These are phyloP conservation scores for Kodamaea sp. DNA, from an alignment of 1,139 yeast species.

Conservation along the genomic window DNA sequence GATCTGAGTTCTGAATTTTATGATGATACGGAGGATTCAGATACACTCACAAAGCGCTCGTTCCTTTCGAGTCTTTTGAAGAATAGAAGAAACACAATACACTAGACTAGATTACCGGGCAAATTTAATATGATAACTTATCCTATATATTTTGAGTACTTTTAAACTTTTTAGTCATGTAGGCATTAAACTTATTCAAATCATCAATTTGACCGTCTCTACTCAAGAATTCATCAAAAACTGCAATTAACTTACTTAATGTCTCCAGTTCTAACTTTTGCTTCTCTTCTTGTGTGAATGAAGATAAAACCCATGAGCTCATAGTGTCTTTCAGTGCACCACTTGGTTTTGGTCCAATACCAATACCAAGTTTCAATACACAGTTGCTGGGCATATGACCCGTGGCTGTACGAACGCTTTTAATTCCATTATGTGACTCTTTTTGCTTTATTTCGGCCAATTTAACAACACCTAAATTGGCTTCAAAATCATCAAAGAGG, in stretches of 20 bases:
- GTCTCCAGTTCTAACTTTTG: constrained; percentile 4
- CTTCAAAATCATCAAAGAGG: constrained; percentile 42
- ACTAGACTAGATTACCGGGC: too few relatives aligned
- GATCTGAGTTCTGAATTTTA: constrained; percentile 1
- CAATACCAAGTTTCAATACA: constrained; percentile 36
- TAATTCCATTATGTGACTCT: constrained; percentile 43
- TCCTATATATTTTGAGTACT: too few relatives aligned
- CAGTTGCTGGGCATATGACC: constrained; percentile 7
- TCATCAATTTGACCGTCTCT: constrained; percentile 11
- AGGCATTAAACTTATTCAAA: constrained; percentile 13
- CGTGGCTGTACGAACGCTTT: constrained; percentile 18
- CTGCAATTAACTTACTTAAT: constrained; percentile 5
- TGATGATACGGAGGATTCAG: too few relatives aligned
- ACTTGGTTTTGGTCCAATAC: constrained; percentile 45
- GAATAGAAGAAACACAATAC: not conserved
- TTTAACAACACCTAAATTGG: constrained; percentile 26
- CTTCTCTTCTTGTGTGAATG: constrained; percentile 18
- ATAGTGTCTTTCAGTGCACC: constrained; percentile 32
- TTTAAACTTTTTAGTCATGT: constrained; percentile 8
- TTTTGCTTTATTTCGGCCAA: constrained; percentile 29
- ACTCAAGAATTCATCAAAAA: constrained; percentile 9
- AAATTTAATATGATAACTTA: too few relatives aligned
- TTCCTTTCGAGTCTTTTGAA: not conserved
- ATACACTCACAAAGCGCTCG: too few relatives aligned
- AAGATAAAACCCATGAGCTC: constrained; percentile 41